phyloP scores from a whole-genome alignment of 345 rosid genomes.

The Dovyalis caffra region DNA sequence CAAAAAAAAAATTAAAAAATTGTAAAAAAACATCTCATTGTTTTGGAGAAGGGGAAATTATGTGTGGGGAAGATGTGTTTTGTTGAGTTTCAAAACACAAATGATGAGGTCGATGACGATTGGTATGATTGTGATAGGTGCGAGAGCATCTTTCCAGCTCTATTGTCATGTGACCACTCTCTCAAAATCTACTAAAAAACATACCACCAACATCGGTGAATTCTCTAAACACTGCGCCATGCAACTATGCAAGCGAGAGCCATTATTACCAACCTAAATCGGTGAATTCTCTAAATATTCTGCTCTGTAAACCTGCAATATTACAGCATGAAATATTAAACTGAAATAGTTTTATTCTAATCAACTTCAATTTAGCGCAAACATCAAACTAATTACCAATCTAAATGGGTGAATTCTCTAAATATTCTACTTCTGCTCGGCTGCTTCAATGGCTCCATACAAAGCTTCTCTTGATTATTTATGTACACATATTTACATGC shows the following conservation, averaged over 20 bases:
- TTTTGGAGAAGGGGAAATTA: neutral
- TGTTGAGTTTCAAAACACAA: constrained; percentile 38
- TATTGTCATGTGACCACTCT: constrained; percentile 23
- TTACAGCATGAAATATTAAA: too few species aligned
- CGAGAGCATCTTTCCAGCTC: constrained; percentile 42
- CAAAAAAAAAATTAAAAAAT: neutral
- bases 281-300: neutral
- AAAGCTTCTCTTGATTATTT: too few species aligned
- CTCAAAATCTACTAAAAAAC: neutral
- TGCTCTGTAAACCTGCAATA: too few species aligned
- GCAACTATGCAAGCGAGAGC: neutral
- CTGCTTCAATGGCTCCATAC: too few species aligned
- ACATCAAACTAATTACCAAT: too few species aligned
- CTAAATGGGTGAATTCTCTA: too few species aligned
- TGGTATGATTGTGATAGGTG: constrained; percentile 34
- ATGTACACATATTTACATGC: too few species aligned
- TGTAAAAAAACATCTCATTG: neutral
- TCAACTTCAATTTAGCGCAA: too few species aligned
- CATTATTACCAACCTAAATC: constrained; percentile 7
- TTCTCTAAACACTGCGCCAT: neutral
- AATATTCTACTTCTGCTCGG: too few species aligned
- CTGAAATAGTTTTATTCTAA: too few species aligned
- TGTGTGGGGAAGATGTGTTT: constrained; percentile 7
- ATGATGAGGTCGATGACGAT: constrained; percentile 49
- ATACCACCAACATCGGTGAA: neutral